Evolutionary conservation across 495 filamentous ascomycete species (phyloP), one percentile per base, ranked within the genome.

Genomic region (Penicillium soppii): DNA sequence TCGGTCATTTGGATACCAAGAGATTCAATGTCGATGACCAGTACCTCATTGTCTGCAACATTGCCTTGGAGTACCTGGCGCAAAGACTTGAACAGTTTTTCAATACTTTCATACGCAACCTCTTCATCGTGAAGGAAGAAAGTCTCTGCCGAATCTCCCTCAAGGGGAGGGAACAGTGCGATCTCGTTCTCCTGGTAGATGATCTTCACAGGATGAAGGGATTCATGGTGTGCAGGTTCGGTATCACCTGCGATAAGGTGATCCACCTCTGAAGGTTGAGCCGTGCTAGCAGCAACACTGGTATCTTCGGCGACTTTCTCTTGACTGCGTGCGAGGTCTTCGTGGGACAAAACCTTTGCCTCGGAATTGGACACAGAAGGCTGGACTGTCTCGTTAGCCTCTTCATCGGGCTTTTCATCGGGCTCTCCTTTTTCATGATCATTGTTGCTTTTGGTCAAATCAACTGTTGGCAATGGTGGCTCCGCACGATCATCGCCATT

Each of bases 81-180:
- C 52, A 89, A 80, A 26, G 80, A 80, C 33, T 73, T 61, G 42
- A 96, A 75, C 17, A 96, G 72, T 26, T 79, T 73, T 19, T 68
- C 63, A 22, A 96, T 67, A 13, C 73, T 72, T 16, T 78, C 61
- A 40, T 83, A 77, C 13, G 84, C 74, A 1, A 87, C 70, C 19
- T 74, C 71, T 53, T 82, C 77, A 57, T 92, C 85, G 49, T 83
- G 74, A 10, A 96, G 77, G 44, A 95, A 89, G 57, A 82, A 95
- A 8, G 81, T 80, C 40, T 89, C 83, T 0, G 84, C 75, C 45
- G 82, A 81, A 53, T 89, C 83, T 30, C 81, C 76, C 50, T 82
- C 75, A 17, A 76, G 68, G 20, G 81, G 82, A 27, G 86, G 84
- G 53, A 94, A 90, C 7, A 95, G 71, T 10, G 81, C 81, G 43